Percentiles rank a stretch among this genome's conserved stretches.
Conservation (phyloP, 2,329 filamentous ascomycete species). For the Cordyceps fumosorosea region DNA sequence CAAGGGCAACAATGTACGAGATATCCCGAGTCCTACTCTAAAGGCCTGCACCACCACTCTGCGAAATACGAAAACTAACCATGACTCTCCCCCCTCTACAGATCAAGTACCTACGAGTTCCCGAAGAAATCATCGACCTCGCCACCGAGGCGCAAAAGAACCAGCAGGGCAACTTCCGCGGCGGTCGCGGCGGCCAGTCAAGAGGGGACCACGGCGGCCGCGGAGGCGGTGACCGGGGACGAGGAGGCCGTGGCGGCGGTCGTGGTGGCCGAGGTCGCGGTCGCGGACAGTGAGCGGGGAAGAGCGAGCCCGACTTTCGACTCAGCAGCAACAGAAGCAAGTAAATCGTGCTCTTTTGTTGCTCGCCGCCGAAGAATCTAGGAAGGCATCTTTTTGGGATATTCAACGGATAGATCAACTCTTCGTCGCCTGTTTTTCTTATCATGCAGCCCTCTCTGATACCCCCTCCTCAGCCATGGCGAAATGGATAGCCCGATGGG, state of each 20-base stretch:
- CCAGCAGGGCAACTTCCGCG: conserved; percentile 56
- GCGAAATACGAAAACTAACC: neutral
- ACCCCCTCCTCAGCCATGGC: neutral
- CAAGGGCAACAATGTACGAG: conserved; percentile 87
- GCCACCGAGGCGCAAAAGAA: conserved; percentile 88
- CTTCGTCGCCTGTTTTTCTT: neutral
- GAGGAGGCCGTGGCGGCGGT: conserved; percentile 35
- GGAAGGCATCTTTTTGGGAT: neutral
- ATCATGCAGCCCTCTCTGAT: neutral
- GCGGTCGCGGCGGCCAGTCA: conserved; percentile 54
- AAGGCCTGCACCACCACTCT: too few relatives aligned
- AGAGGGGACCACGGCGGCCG: conserved; percentile 53
- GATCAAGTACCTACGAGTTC: conserved; percentile 98
- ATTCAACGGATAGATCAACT: neutral
- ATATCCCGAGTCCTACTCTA: neutral
- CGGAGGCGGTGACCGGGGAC: conserved; percentile 49
- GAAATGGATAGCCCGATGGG: neutral
- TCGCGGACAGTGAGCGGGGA: conserved; percentile 22
- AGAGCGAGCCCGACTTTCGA: neutral
- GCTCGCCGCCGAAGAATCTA: neutral
- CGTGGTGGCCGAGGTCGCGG: conserved; percentile 35
- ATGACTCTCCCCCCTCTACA: conserved; percentile 29
- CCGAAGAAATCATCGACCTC: conserved; percentile 91
- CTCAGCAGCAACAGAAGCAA: neutral
- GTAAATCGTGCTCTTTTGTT: neutral